A percentile compares a stretch with the other conserved stretches of the same genome.
Conservation (phyloP, 2,329 filamentous ascomycete species). For the Myotisia sp. region DNA sequence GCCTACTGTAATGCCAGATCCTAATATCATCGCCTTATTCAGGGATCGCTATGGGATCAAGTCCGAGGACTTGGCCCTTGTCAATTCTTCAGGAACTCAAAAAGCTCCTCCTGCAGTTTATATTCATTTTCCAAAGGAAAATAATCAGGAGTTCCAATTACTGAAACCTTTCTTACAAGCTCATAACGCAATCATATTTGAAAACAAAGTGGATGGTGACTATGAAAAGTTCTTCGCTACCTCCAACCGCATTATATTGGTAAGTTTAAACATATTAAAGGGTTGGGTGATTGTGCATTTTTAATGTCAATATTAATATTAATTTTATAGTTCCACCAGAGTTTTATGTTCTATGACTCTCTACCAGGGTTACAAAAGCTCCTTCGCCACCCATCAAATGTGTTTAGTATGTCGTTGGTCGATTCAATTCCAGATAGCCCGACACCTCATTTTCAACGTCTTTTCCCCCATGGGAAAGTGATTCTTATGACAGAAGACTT, state of each 20-base stretch:
- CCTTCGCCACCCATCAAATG: constrained; percentile 16
- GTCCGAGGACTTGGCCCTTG: no score
- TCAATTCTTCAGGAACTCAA: no score
- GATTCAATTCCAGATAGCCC: constrained; percentile 15
- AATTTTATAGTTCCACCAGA: constrained; percentile 23
- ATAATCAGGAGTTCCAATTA: constrained; percentile 16
- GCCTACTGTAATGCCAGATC: neutral
- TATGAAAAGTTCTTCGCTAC: no score
- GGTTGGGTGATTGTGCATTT: no score
- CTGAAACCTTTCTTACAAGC: constrained; percentile 17
- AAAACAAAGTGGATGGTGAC: no score
- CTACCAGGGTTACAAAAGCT: constrained; percentile 18
- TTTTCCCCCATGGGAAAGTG: constrained; percentile 26
- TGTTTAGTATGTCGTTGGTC: constrained; percentile 24
- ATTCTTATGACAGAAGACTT: constrained; percentile 31
- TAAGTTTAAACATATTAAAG: no score
- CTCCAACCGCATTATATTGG: no score
- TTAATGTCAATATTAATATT: no score
- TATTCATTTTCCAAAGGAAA: constrained; percentile 20
- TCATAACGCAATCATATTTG: constrained; percentile 17
- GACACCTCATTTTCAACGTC: constrained; percentile 21
- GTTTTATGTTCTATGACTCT: constrained; percentile 19
- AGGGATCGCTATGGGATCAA: constrained; percentile 16
- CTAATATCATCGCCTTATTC: constrained; percentile 10
- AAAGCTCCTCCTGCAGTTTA: constrained; percentile 20